Evolutionary conservation across 1,284 basidiomycete species (phyloP).

Genomic region (Kalmanozyma brasiliensis): DNA sequence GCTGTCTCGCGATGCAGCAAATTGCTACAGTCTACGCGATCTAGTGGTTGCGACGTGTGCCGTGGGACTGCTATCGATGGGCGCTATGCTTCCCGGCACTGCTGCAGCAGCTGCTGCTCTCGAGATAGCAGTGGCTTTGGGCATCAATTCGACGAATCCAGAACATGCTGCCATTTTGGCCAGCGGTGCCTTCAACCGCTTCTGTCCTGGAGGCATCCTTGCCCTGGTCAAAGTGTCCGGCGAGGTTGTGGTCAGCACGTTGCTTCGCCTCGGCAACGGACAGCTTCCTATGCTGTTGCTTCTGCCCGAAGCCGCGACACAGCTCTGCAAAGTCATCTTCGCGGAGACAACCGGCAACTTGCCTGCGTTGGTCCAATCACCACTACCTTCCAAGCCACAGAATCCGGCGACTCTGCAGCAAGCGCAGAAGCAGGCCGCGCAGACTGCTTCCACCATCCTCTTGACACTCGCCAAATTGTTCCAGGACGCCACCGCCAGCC

Average conservation of each 20-base stretch:
- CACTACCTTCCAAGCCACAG: slow-evolving; percentile 5
- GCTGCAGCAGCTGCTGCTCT: slow-evolving; percentile 43
- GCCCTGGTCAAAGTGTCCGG: slow-evolving; percentile 57
- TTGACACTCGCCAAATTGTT: slow-evolving; percentile 74
- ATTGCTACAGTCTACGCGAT: slow-evolving; percentile 52
- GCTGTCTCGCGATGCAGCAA: slow-evolving; percentile 45
- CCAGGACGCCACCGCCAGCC: slow-evolving; percentile 70
- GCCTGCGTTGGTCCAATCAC: slow-evolving; percentile 41
- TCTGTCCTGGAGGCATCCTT: slow-evolving; percentile 59
- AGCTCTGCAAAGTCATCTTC: slow-evolving; percentile 53
- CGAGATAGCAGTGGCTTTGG: slow-evolving; percentile 53
- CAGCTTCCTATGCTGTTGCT: slow-evolving; percentile 61
- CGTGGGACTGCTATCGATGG: slow-evolving; percentile 58
- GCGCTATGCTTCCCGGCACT: slow-evolving; percentile 52
- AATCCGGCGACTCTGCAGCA: slow-evolving; percentile 39
- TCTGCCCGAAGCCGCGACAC: slow-evolving; percentile 52
- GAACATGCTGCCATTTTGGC: slow-evolving; percentile 41
- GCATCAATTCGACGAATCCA: slow-evolving; percentile 50
- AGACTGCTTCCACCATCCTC: slow-evolving; percentile 73
- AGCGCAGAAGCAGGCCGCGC: slow-evolving; percentile 65
- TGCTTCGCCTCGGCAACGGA: slow-evolving; percentile 56
- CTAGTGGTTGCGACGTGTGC: slow-evolving; percentile 61
- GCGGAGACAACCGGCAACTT: slow-evolving; percentile 50
- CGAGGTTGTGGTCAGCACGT: slow-evolving; percentile 41
- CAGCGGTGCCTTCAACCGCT: slow-evolving; percentile 44